phyloP scores from a whole-genome alignment of 208 protist genomes.

The Acanthamoeba royreba region DNA sequence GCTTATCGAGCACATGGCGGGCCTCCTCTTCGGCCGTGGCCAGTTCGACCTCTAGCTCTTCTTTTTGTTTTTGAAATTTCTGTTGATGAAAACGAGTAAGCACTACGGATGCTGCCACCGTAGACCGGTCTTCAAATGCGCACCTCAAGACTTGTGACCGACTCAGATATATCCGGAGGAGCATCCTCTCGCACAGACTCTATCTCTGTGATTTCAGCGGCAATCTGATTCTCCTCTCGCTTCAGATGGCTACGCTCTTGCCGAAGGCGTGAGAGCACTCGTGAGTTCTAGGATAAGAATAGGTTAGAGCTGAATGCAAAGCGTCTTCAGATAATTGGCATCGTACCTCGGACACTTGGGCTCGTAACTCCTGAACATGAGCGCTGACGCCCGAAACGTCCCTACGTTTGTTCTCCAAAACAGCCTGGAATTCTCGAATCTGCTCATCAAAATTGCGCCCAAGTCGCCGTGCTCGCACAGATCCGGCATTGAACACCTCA shows the following conservation, averaged over 20 bases:
- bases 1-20: background rate
- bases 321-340: too few species aligned
- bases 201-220: slow-evolving; percentile 13
- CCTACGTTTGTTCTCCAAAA: background rate
- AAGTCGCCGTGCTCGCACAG: background rate
- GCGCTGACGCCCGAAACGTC: background rate
- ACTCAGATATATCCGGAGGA: slow-evolving; percentile 17
- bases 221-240: background rate
- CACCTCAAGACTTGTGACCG: slow-evolving; percentile 40
- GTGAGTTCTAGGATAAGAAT: too few species aligned
- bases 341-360: too few species aligned
- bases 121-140: too few species aligned
- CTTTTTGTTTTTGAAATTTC: background rate
- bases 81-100: background rate
- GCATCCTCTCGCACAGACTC: slow-evolving; percentile 11
- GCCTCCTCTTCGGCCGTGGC: background rate
- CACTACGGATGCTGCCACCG: background rate
- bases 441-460: slow-evolving; percentile 38
- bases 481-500: slow-evolving; percentile 32
- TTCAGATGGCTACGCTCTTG: background rate
- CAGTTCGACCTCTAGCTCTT: background rate
- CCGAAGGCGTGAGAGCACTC: background rate
- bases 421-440: background rate
- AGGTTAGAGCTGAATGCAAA: too few species aligned
- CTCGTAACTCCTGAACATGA: background rate